Base-by-base conservation (phyloP, 805 yeast genomes). In the Kodamaea jinghongensis region DNA sequence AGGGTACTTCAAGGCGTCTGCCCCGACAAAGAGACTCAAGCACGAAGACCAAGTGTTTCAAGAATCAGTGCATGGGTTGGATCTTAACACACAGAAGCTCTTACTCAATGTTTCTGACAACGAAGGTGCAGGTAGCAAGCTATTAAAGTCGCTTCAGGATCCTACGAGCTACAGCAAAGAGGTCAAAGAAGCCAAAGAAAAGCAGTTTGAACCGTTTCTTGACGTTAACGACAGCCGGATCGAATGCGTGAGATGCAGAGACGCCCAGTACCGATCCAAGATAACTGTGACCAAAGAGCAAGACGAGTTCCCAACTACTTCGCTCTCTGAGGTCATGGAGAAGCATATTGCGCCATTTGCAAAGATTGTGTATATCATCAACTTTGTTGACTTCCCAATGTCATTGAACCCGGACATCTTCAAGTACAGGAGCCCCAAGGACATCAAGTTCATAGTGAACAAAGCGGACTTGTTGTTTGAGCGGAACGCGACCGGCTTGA, bases 341-440 rank as follows among this genome's bases (percentile, higher is more conserved):
- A 45, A 43, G 4, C 42, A 46, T 2, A 63, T 76, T 15, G 87
- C 81, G 2, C 51, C 49, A 3, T 49, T 58, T 23, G 72, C 77
- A 3, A 69, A 70, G 6, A 48, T 83, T 1, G 71, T 82, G 2
- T 81, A 83, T 52, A 78, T 85, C 1, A 65, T 83, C 7, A 81
- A 84, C 26, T 79, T 84, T 1, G 57, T 73, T 10, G 95, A 86
- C 48, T 86, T 86, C 53, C 96, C 96, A 1, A 61, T 83, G 29
- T 71, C 81, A 5, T 51, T 81, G 2, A 63, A 72, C 42, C 49
- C 53, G 6, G 47, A 52, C 2, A 58, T 76, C 6, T 51, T 66
- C 17, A 51, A 64, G 28, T 56, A 55, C 31, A 49, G 71, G 22
- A 48, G 62, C 3, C 60, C 70, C 0, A 40, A 49, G n/a, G 58